Evolutionary conservation across 768 basidiomycete genomes (phyloP), one percentile per base, ranked within the genome.

Genomic region (Tricholoma bakamatsutake): DNA sequence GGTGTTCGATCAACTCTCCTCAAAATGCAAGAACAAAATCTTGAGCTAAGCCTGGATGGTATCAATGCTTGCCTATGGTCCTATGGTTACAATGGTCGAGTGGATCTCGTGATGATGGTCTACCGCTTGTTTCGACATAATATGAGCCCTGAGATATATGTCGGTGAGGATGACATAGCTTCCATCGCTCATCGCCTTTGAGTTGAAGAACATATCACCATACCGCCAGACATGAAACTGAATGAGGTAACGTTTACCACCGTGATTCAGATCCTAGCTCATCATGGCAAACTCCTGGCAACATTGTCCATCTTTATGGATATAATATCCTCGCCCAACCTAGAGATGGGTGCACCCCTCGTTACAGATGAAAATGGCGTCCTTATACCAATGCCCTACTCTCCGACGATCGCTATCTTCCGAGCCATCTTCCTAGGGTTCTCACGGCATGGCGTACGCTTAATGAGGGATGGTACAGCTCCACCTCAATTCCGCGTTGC

Each of bases 371-470:
- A 72, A 2, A 57, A 65, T 17, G 68, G 68, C 4, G 52, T 62
- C 17, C 60, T 68, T 2, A 54, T 62, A 27, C 68, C 70, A 1
- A 56, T 54, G 10, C 63, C 64, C 7, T 79, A 76, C 54, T 67
- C 64, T 24, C 80, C 81, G 2, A 80, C 75, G 1, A 64, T 81
- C 47, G 68, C 78, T 18, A 73, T 82, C 31, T 93, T 86, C 66
- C 82, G 88, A 18, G 81, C 81, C 15, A 66, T 94, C 39, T 92
- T 94, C 64, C 76, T 87, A 15, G 90, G 88, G 1, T 93, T 91
- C 66, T 72, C 76, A 6, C 80, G 79, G 10, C 83, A 88, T 60
- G 88, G 80, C 37, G 59, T 69, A 33, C 62, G 67, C 6, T 63
- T 68, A 42, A 54, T 45, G 3, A 15, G 34, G 54, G 42, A 58